Evolutionary conservation across 2,329 filamentous ascomycete genomes (phyloP), one percentile per base, ranked within the genome.

Genomic region (Apiospora aurea): DNA sequence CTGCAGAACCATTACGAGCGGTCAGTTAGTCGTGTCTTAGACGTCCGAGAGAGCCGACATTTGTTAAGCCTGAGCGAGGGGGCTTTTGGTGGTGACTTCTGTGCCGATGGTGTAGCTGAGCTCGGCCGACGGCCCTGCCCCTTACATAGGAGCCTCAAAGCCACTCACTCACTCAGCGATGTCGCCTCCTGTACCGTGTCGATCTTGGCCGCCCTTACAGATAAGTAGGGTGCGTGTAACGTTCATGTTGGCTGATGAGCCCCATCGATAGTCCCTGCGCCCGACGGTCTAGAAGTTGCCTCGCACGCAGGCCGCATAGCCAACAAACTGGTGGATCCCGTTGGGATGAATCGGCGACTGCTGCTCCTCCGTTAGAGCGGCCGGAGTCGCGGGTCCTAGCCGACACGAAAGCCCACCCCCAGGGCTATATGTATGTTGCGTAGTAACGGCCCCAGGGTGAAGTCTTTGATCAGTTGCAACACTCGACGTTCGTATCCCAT

Each of bases 141-240:
- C 57, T 41, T 41, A 64, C 34, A 64, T 38, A 64, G 57, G 57
- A 64, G 57, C 57, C 57, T 11, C 57, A 41, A 64, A 64, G 57
- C 29, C 57, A 41, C 34, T 38, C 34, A 38, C 34, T 38, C 34
- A 8, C 29, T 38, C 34, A 41, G 21, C 21, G 18, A 21, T 64
- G 18, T 18, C 3, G 57, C 41, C 8, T 41, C n/a, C 18, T 64
- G 29, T 64, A 61, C 11, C 16, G 16, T 16, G 26, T 3, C 26
- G 26, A 29, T 29, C 1, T n/a, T 18, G 21, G 57, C 34, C 57
- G 57, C 57, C 57, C 57, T 64, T 64, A 41, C 29, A 41, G 57
- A 38, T 18, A 21, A 18, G 57, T 3, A 64, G 29, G 57, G 29
- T 38, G 41, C 34, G 57, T 64, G 57, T 64, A 18, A 21, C 13